Conservation (phyloP, 805 yeast species). For the Saccharomycopsis javanensis region DNA sequence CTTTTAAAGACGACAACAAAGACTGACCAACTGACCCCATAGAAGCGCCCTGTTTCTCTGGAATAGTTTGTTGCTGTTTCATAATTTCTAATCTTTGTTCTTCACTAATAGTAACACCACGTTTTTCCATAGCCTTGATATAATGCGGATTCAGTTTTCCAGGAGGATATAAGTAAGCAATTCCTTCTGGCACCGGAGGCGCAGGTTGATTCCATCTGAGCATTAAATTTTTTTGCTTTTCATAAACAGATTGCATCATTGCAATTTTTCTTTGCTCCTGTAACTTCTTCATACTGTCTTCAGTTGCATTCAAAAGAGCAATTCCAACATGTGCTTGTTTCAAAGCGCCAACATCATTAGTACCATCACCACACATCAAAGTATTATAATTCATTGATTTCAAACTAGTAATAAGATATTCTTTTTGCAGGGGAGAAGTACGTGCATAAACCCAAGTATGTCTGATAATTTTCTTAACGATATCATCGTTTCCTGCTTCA, state of each 20-base stretch:
- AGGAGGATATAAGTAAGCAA: slow-evolving; percentile 95
- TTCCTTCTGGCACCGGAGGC: slow-evolving; percentile 73
- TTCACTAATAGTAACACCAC: slow-evolving; percentile 70
- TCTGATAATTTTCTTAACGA: slow-evolving; percentile 65
- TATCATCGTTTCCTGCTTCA: slow-evolving; percentile 22
- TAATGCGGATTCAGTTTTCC: slow-evolving; percentile 88
- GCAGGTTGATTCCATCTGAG: slow-evolving; percentile 73
- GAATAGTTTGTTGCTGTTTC: slow-evolving; percentile 22
- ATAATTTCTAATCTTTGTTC: slow-evolving; percentile 46
- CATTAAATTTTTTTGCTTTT: slow-evolving; percentile 75
- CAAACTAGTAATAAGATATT: slow-evolving; percentile 71
- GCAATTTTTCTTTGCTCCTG: slow-evolving; percentile 71
- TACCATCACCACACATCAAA: slow-evolving; percentile 99
- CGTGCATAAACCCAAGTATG: slow-evolving; percentile 97
- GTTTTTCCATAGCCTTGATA: slow-evolving; percentile 72
- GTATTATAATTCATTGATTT: slow-evolving; percentile 88
- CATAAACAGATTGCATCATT: slow-evolving; percentile 55
- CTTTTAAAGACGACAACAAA: slow-evolving; percentile 44
- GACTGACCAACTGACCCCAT: slow-evolving; percentile 48
- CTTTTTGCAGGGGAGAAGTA: slow-evolving; percentile 94
- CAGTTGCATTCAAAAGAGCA: slow-evolving; percentile 95
- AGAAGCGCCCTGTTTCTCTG: slow-evolving; percentile 28
- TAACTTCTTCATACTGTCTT: slow-evolving; percentile 81
- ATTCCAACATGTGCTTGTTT: slow-evolving; percentile 98
- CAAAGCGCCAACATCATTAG: slow-evolving; percentile 98